phyloP scores from a whole-genome alignment of 1,284 basidiomycete species.

The Paramarasmius palmivorus region DNA sequence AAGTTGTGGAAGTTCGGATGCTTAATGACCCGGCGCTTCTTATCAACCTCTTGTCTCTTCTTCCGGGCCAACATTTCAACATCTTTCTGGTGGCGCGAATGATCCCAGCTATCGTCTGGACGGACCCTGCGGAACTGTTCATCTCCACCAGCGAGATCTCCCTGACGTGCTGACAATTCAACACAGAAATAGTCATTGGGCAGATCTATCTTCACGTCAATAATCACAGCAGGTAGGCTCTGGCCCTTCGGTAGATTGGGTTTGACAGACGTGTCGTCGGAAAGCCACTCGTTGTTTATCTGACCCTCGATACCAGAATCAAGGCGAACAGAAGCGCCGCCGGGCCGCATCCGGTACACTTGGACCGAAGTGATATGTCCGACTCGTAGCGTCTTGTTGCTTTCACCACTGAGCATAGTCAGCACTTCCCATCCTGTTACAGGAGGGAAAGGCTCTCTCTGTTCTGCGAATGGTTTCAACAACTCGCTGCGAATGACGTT shows the following conservation, averaged over 20 bases:
- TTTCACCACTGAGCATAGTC: constrained; percentile 96
- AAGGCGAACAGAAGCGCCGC: constrained; percentile 66
- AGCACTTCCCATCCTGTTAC: constrained; percentile 83
- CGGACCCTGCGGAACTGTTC: constrained; percentile 64
- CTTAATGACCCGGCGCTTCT: constrained; percentile 87
- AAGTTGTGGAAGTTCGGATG: constrained; percentile 99
- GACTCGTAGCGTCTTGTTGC: constrained; percentile 71
- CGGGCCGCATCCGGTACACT: constrained; percentile 60
- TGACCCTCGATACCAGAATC: constrained; percentile 93
- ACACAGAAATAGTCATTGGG: constrained; percentile 68
- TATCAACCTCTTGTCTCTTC: constrained; percentile 79
- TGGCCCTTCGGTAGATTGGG: constrained; percentile 68
- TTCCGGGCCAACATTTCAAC: constrained; percentile 77
- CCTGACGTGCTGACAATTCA: constrained; percentile 74
- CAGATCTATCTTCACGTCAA: constrained; percentile 69
- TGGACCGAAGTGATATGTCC: constrained; percentile 87
- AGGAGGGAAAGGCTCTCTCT: constrained; percentile 66
- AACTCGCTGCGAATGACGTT: constrained; percentile 90
- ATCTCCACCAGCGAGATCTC: constrained; percentile 72
- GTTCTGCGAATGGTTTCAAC: constrained; percentile 83
- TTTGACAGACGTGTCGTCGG: constrained; percentile 48
- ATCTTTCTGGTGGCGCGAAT: constrained; percentile 66
- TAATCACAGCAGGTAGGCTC: constrained; percentile 81
- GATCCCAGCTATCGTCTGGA: constrained; percentile 71
- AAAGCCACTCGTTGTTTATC: constrained; percentile 70